Base-by-base conservation (phyloP, 306 rosid genomes). In the Castanea crenata region DNA sequence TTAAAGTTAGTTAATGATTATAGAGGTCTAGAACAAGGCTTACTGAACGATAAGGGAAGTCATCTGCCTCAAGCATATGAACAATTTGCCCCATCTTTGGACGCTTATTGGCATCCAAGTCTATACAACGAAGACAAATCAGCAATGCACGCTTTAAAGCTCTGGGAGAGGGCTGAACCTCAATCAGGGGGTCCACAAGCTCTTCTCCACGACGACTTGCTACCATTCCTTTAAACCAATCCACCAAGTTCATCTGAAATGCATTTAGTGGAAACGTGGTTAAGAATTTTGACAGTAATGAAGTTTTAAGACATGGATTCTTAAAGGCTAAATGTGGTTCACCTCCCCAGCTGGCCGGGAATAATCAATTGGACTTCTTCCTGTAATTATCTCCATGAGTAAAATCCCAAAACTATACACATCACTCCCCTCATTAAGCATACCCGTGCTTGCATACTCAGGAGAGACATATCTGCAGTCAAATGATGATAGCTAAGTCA, bases 41-140 rank as follows among this genome's bases (percentile, higher is more conserved):
- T 84, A 92, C 99, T 16, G 97, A 81, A 51, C 96, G 98, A 80
- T 83, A 92, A 79, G 98, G 98, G 76, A 92, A 95, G 82, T 95
- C 99, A 74, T 95, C 99, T 65, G 96, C 91, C 82, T 93, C 99
- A 6, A 95, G 96, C 99, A 95, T 92, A 79, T 95, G 99, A 86
- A 90, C 94, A 79, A 95, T 92, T 84, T 95, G 99, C 79, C 99
- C 95, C 99, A 95, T 95, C 80, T 92, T 95, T 27, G 99, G 99
- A 54, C 99, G 89, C 86, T 95, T 95, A 69, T 56, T 41, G 38
- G 89, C 97, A 80, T 95, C 99, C 89, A 91, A 77, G 71, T 95
- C 99, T 70, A 95, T 89, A 79, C 99, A 92, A 34, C 98, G 97
- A 35, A 95, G 90, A 74, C 99, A 95, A 78, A 92, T 86, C 35